Base-by-base conservation (phyloP, 1,284 basidiomycete genomes). In the Ceratobasidium sp. region DNA sequence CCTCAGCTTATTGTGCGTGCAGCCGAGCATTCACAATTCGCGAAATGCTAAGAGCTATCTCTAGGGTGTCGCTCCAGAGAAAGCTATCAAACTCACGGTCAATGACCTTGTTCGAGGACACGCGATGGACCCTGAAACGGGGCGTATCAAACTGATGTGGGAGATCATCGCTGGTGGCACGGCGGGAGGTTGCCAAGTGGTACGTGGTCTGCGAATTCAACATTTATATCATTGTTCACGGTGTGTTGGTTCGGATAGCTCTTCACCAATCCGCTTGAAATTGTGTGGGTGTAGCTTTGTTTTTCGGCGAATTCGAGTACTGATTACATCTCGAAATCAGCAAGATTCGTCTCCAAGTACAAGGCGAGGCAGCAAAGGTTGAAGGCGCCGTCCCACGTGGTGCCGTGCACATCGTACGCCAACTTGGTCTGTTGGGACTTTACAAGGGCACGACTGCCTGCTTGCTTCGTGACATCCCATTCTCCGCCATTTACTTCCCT, bases 161-260 rank as follows among this genome's bases (percentile, higher is more conserved):
- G 97, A 99, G 80, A 74, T 99, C 10, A 72, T 94, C 10, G 96
- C 96, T 45, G 96, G 96, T 83, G 96, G 92, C 76, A 83, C 86
- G 42, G 96, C 96, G 34, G 96, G 96, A 80, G 97, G 92, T 77
- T 96, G 94, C 77, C 96, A 99, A 90, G 96, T 99, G 75, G 93
- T 94, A 78, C 73, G 92, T 89, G 42, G 15, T 38, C 17, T 27
- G 27, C 53, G 43, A 35, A 67, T 38, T 12, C 10, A 13, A 12
- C 45, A n/a, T 22, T 22, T 40, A 13, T 20, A n/a, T 20, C 32
- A 35, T 31, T 31, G 3, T 31, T 12, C 43, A 25, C 22, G n/a
- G 31, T 67, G 12, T 45, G 52, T 58, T 25, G 60, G 27, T n/a
- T 32, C 31, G 31, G 43, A 27, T 68, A 95, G 93, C 81, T 96